Base-by-base conservation (phyloP, 2,329 filamentous ascomycete genomes). In the Lachnellula arida region DNA sequence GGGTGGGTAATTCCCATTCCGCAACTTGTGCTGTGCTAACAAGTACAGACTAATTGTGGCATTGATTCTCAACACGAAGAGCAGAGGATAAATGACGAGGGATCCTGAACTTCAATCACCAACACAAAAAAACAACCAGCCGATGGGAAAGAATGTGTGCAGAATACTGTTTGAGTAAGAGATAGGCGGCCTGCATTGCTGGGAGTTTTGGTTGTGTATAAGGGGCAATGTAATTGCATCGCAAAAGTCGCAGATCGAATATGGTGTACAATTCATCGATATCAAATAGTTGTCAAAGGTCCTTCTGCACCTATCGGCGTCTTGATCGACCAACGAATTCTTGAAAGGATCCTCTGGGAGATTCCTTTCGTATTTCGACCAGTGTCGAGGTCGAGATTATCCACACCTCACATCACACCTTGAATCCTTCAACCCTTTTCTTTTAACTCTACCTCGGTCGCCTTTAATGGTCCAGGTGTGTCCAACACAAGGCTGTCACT, bases 31-130 rank as follows among this genome's bases (percentile, higher is more conserved):
- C 19, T 44, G 15, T 54, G 58, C 60, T 65, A 40, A 64, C 49
- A 23, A 47, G 28, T 57, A 11, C 39, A 95, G 91, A 46, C 83
- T 97, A 63, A 97, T 97, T 70, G 92, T 97, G 59, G 91, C 89
- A 55, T 82, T 97, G 44, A 93, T 97, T 70, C 82, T 97, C 70
- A 96, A 96, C 82, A 94, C 90, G 60, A 91, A 91, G 78, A 68
- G 65, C 61, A 65, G 66, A 64, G 68, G 63, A 34, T 70, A 63
- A 23, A 49, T 19, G 47, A 49, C 19, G 19, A 56, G 15, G 44
- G 44, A 4, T 12, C 25, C 42, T 39, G 22, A 43, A 40, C 35
- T 23, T 25, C 32, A 53, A 15, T 28, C 25, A 39, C 42, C 46
- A 39, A 19, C n/a, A 19, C 46, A 11, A 44, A 37, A 44, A 28